Evolutionary conservation across 257 asterid species (phyloP).

Genomic region (Solanum medicagineum): DNA sequence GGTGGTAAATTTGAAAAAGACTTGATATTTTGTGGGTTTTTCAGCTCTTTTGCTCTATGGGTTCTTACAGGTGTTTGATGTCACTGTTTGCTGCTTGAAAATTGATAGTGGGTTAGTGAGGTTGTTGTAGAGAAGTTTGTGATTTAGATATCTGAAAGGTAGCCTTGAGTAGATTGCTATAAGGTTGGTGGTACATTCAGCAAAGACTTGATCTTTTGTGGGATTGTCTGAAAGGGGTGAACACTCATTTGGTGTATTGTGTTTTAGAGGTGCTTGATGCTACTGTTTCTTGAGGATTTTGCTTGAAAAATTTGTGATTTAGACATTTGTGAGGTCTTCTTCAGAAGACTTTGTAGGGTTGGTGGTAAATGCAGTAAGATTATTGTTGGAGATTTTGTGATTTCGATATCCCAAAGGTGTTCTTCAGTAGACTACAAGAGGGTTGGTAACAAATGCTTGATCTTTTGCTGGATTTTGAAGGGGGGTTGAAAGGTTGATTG

Average conservation of each 20-base stretch:
- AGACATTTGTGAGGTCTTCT: conserved; percentile 5
- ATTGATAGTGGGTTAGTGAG: conserved; percentile 3
- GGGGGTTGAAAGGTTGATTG: background rate
- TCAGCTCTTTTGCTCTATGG: background rate
- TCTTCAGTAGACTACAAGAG: conserved; percentile 3
- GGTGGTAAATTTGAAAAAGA: conserved; percentile 15
- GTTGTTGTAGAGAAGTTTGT: conserved; percentile 1
- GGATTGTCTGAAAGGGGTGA: background rate
- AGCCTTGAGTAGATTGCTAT: background rate
- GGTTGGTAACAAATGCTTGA: conserved; percentile 20
- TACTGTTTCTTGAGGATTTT: background rate
- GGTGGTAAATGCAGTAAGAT: conserved; percentile 10
- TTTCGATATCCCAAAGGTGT: conserved; percentile 7
- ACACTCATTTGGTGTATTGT: background rate
- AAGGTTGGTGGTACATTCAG: conserved; percentile 13
- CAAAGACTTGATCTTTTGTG: conserved; percentile 9
- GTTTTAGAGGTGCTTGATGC: background rate
- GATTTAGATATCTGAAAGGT: conserved; percentile 4
- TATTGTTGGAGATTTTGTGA: background rate
- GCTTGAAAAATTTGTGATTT: conserved; percentile 1
- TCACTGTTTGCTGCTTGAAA: background rate
- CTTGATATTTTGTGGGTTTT: background rate
- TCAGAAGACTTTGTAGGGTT: conserved; percentile 6
- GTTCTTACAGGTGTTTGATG: background rate
- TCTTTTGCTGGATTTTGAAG: background rate